Conservation (phyloP, 2,329 filamentous ascomycete species). For the Monascus ruber region DNA sequence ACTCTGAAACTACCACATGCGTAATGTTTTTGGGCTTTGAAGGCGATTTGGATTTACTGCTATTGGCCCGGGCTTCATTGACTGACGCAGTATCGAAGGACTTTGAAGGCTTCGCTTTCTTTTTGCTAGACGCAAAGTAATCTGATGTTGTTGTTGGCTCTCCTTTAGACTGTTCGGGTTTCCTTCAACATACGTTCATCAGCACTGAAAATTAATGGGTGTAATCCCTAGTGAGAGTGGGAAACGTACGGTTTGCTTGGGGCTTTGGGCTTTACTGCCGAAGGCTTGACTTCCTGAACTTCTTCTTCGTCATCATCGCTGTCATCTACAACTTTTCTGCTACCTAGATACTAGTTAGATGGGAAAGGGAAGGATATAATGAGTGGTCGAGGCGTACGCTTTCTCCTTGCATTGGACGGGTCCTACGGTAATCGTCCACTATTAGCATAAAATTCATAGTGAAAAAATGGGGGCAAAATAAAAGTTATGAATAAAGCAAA, state of each 20-base stretch:
- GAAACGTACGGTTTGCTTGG: slow-evolving; percentile 38
- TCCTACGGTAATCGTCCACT: slow-evolving; percentile 11
- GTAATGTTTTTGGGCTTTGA: slow-evolving; percentile 12
- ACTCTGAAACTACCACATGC: slow-evolving; percentile 17
- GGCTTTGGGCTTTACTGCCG: slow-evolving; percentile 26
- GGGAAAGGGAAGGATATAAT: neutral
- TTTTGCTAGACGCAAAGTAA: slow-evolving; percentile 51
- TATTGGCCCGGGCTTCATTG: slow-evolving; percentile 8
- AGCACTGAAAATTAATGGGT: neutral
- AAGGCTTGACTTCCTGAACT: slow-evolving; percentile 24
- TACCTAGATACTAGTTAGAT: slow-evolving; percentile 18
- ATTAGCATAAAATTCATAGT: slow-evolving; percentile 3
- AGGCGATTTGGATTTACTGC: slow-evolving; percentile 4
- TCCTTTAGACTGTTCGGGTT: slow-evolving; percentile 39
- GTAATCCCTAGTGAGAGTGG: neutral
- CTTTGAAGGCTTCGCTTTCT: slow-evolving; percentile 38
- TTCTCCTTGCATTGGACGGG: slow-evolving; percentile 18
- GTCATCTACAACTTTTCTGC: slow-evolving; percentile 65
- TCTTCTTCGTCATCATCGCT: slow-evolving; percentile 63
- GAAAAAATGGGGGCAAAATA: too few species aligned
- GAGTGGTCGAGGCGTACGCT: slow-evolving; percentile 17
- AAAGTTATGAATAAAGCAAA: neutral
- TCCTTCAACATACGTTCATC: slow-evolving; percentile 18
- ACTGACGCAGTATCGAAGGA: slow-evolving; percentile 10
- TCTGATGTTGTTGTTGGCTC: slow-evolving; percentile 51